Base-by-base conservation (phyloP, 2,329 filamentous ascomycete genomes). In the Sarocladium oryzae region DNA sequence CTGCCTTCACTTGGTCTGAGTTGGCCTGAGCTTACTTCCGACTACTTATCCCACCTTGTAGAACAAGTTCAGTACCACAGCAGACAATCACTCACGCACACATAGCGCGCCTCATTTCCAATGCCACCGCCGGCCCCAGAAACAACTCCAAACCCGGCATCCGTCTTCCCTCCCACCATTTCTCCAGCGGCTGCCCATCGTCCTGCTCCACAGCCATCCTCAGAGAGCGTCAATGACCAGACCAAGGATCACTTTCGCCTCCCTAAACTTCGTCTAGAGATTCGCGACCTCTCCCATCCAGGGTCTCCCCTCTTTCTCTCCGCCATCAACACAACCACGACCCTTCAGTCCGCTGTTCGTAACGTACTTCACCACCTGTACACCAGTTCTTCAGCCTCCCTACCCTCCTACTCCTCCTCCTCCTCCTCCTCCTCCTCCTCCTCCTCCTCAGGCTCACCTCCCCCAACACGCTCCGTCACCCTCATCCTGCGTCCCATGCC, bases 401-500 rank as follows among this genome's bases (percentile, higher is more conserved):
- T n/a, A 30, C 28, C 28, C 28, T 13, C 28, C 7, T 30, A 7
- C 13, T 30, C n/a, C 10, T 4, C 20, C 18, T 20, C 13, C 16
- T 6, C n/a, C 23, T 10, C n/a, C 7, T 41, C 37, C n/a, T 41
- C 37, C 8, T n/a, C 10, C 8, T 15, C 21, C 6, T 57, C 61
- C 4, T 66, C 69, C 54, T 61, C 64, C 23, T 63, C 66, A 41
- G 74, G 73, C 32, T 69, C 68, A 50, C 61, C 67, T 10, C 79
- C 81, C 36, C 74, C 80, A n/a, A 93, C 89, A 9, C 86, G 89
- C 54, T 95, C 89, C 49, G 82, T 97, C 16, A 96, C 91, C 0
- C 70, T 97, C 32, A 76, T 96, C 54, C 74, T 97, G 4, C 82
- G 88, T 26, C 75, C 82, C 57, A 90, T 95, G 80, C 74, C 72